Evolutionary conservation across 2,329 filamentous ascomycete genomes (phyloP), one percentile per base, ranked within the genome.

Genomic region (Nannizziopsis arthrosporioides): DNA sequence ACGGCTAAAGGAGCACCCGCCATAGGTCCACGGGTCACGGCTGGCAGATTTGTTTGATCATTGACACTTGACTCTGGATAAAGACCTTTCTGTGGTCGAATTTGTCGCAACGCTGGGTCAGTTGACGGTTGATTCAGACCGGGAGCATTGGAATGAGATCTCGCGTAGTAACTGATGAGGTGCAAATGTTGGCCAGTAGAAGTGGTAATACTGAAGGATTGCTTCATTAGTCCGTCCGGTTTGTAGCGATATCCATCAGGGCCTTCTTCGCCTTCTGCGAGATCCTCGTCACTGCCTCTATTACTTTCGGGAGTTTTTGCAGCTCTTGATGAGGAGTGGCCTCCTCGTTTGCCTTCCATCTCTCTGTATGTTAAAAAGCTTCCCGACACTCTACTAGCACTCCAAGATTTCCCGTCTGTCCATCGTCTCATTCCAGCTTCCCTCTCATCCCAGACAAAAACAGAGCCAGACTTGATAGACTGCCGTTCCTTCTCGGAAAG

Each of bases 361-460:
- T 98, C 92, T 35, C 92, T 78, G 63, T 98, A 98, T 6, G 92
- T 96, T 51, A 98, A 69, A 65, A 98, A 98, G 70, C 92, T 96
- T 44, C 92, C 92, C 0, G 90, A 96, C 0, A 98, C 92, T 53
- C 92, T 80, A 69, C 90, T 96, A 31, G 92, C 92, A 62, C 90
- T 96, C 92, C 92, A 98, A 32, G 90, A 96, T 67, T 98, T 98
- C 49, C 92, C 92, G 59, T 98, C 92, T 0, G 92, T 98, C 92
- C 92, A 98, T 66, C 92, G 76, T 61, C 92, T 78, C 92, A 98
- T 98, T 56, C 92, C 92, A 9, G 92, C 92, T 72, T 98, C 92
- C 58, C 90, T 76, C 73, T 98, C 92, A 66, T 98, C 92, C 92
- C 92, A 98, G n/a, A 98, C 92, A 61, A 96, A 98, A 2, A 98